Conservation (phyloP, 192 early-diverging fungal species). For the Mortierella hygrophila region DNA sequence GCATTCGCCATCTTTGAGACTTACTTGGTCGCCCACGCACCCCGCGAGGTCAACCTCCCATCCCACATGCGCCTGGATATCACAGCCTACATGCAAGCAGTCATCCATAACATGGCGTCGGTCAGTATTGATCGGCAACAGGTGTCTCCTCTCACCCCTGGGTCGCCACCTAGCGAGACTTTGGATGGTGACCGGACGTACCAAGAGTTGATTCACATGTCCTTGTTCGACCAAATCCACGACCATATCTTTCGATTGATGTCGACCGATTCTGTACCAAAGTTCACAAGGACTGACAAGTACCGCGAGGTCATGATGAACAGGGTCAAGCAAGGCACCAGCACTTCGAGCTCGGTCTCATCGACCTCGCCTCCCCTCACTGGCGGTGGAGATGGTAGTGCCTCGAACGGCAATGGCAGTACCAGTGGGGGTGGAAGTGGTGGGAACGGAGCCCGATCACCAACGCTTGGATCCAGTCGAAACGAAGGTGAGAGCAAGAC, state of each 20-base stretch:
- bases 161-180: constrained; percentile 26
- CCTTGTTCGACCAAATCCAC: constrained; percentile 71
- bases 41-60: constrained; percentile 66
- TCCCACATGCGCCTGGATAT: constrained; percentile 64
- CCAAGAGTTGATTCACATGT: constrained; percentile 44
- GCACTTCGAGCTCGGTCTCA: neutral
- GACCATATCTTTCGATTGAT: constrained; percentile 80
- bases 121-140: constrained; percentile 14
- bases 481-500: constrained; percentile 49
- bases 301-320: constrained; percentile 58
- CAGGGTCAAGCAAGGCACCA: constrained; percentile 33
- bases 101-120: constrained; percentile 58
- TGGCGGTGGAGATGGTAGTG: neutral
- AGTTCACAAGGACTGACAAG: constrained; percentile 74
- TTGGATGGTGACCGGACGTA: neutral
- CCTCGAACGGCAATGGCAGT: neutral
- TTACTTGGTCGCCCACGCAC: constrained; percentile 59
- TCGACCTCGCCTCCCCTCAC: constrained; percentile 3
- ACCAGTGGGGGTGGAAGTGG: constrained; percentile 3
- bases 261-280: constrained; percentile 83
- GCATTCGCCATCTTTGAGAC: constrained; percentile 67
- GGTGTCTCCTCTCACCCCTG: constrained; percentile 30
- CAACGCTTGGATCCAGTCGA: constrained; percentile 27
- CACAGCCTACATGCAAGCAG: constrained; percentile 59
- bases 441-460: neutral